Evolutionary conservation across 202 grass and related monocot species (phyloP), one percentile per base, ranked within the genome.

Genomic region (Carex sylvatica): DNA sequence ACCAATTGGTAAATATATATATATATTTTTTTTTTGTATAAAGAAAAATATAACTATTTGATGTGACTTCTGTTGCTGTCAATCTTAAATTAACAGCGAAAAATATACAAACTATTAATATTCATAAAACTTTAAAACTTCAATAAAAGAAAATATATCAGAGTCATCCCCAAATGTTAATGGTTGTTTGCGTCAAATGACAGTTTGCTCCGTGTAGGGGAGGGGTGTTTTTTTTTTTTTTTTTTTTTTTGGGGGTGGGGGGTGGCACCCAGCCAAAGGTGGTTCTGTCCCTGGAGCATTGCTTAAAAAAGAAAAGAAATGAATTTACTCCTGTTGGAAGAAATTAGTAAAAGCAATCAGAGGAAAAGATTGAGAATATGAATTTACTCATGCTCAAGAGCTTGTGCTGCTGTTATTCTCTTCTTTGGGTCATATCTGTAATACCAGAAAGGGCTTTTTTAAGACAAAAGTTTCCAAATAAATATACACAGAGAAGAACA

Each of bases 391-490:
- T 98, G 96, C 33, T 98, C 96, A 82, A 98, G 71, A 86, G 96
- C 96, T 90, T 95, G 91, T 20, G 92, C 91, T 83, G 96, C 92
- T 59, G 92, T 98, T 86, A 98, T 95, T 70, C 96, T 87, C 88
- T 93, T 98, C 73, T 89, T 91, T 70, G 96, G 96, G 82, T 98
- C 96, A 87, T 98, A 98, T 86, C 96, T 98, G 83, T 62, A 90
- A 86, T 72, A 90, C 23, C 40, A 84, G 15, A 65, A 80, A 87
- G 23, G 23, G 30, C 30, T 30, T 54, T 80, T 24, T 19, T 31
- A 84, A 49, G 16, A 69, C 53, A 20, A 83, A 83, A 82, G 82
- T 20, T 42, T 72, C 72, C 74, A 65, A 35, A 71, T 54, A 70
- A 11, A 52, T 81, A 82, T 30, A 86, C 38, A 84, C 40, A 71